A percentile compares a stretch with the other conserved stretches of the same genome.
Conservation (phyloP, 2,329 filamentous ascomycete genomes). For the Epichloe coenophiala region DNA sequence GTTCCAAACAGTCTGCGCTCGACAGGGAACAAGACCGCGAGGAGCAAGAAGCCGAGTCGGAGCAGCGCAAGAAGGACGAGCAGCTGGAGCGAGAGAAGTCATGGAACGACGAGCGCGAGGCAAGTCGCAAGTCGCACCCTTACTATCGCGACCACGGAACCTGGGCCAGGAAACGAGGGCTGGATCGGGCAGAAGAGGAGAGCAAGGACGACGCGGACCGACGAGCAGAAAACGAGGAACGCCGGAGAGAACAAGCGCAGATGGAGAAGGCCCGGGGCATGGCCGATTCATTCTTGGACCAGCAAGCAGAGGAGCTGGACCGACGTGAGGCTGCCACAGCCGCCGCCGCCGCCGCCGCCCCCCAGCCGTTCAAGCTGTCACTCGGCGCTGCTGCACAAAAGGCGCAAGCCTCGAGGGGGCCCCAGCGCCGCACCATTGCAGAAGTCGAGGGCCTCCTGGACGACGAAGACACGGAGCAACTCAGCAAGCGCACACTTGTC, state of each 20-base stretch:
- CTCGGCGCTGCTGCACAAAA: slow-evolving; percentile 79
- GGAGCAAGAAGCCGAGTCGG: slow-evolving; percentile 54
- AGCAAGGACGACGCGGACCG: slow-evolving; percentile 74
- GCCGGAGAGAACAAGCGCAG: slow-evolving; percentile 53
- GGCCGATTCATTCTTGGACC: slow-evolving; percentile 82
- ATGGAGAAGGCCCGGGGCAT: slow-evolving; percentile 68
- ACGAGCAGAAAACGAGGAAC: slow-evolving; percentile 62
- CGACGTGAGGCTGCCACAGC: slow-evolving; percentile 25
- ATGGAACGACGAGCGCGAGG: slow-evolving; percentile 89
- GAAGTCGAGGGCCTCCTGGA: slow-evolving; percentile 91
- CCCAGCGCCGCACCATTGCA: slow-evolving; percentile 65
- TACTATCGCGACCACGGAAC: slow-evolving; percentile 80
- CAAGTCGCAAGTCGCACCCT: slow-evolving; percentile 53
- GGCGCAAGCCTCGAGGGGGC: slow-evolving; percentile 40
- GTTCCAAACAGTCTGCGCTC: slow-evolving; percentile 68
- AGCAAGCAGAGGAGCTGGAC: slow-evolving; percentile 66
- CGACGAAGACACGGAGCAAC: slow-evolving; percentile 74
- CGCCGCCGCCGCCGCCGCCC: slow-evolving; percentile 33
- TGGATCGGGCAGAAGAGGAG: slow-evolving; percentile 60
- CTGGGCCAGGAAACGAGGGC: slow-evolving; percentile 71
- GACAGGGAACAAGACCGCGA: slow-evolving; percentile 76
- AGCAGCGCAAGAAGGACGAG: slow-evolving; percentile 54
- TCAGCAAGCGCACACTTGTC: slow-evolving; percentile 60
- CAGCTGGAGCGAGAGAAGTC: slow-evolving; percentile 49
- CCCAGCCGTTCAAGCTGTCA: slow-evolving; percentile 81